Evolutionary conservation across 176 grass and related monocot genomes (phyloP), one percentile per base, ranked within the genome.

Genomic region (Cenchrus americanus): DNA sequence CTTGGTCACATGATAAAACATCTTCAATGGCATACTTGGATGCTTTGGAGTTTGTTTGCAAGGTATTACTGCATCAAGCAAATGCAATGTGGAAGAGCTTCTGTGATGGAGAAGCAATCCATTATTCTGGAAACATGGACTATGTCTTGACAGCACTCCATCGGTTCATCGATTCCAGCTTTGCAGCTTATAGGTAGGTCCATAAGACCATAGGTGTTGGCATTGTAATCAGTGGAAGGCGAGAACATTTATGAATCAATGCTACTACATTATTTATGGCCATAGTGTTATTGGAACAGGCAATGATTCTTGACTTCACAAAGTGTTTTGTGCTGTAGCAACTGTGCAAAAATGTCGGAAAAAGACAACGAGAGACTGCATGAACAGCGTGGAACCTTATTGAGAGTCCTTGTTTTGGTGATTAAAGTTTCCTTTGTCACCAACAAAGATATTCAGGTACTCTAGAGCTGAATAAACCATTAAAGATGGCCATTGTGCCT

Each of bases 21-120:
- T 94, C 77, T 68, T 79, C 83, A 50, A 19, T 86, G 64, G 77
- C 88, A 55, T 97, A 94, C 73, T 61, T 97, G 61, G 92, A 97
- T 82, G 87, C 92, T 6, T 87, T 97, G 44, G 92, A 89, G 47
- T 92, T 92, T 86, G 53, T 89, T 22, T 89, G 94, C 81, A 94
- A 92, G 88, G 69, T 90, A 49, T 77, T 94, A 54, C 59, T 85
- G 64, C 83, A 80, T 23, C 83, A 85, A 76, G 90, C 13, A 37
- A 85, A 87, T 81, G 19, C 69, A 74, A 27, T 78, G 78, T 94
- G 88, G 90, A 89, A 87, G 52, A 48, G 61, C 53, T 92, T 94
- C n/a, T 77, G 74, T 71, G 86, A 87, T 64, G 84, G 68, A 91
- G 87, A 75, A 72, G 9, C 59, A 55, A 79, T 74, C 27, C 24